Conservation (phyloP, 108 stramenopile genomes). For the Epithemia pelagica region DNA sequence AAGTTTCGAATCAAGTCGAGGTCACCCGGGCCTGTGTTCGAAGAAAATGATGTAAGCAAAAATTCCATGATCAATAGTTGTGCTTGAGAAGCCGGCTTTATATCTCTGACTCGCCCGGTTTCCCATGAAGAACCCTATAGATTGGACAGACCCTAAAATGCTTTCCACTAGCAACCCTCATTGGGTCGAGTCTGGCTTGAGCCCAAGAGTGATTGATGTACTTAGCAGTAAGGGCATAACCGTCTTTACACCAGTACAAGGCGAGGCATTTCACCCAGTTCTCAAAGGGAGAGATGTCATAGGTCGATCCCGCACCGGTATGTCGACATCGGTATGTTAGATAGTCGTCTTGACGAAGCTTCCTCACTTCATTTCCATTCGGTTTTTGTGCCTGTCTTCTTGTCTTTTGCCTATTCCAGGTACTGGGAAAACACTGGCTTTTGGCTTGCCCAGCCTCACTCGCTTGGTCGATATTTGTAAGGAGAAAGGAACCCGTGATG, state of each 20-base stretch:
- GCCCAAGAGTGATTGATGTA: slow-evolving; percentile 70
- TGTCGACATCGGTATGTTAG: too few species aligned
- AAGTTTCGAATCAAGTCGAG: not conserved
- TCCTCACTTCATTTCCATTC: too few species aligned
- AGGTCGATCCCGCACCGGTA: slow-evolving; percentile 85
- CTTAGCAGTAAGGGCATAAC: slow-evolving; percentile 77
- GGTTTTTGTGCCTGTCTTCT: too few species aligned
- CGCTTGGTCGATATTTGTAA: slow-evolving; percentile 46
- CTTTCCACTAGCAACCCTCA: slow-evolving; percentile 74
- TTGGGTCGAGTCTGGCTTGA: slow-evolving; percentile 62
- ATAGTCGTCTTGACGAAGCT: too few species aligned
- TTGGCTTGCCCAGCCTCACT: slow-evolving; percentile 90
- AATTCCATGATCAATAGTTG: too few species aligned
- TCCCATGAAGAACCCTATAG: not conserved
- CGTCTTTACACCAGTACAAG: slow-evolving; percentile 87
- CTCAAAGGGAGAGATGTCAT: slow-evolving; percentile 91
- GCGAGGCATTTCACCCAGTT: slow-evolving; percentile 83
- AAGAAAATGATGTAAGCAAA: not conserved
- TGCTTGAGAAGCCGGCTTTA: too few species aligned
- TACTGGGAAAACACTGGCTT: slow-evolving; percentile 99
- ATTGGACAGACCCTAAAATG: slow-evolving; percentile 49
- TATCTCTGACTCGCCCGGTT: too few species aligned
- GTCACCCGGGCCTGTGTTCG: not conserved
- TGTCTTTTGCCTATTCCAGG: too few species aligned
- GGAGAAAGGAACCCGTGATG: slow-evolving; percentile 53